These are phyloP conservation scores for Pythium grandisporangium DNA, from an alignment of 352 stramenopile species.

Conservation along the genomic window DNA sequence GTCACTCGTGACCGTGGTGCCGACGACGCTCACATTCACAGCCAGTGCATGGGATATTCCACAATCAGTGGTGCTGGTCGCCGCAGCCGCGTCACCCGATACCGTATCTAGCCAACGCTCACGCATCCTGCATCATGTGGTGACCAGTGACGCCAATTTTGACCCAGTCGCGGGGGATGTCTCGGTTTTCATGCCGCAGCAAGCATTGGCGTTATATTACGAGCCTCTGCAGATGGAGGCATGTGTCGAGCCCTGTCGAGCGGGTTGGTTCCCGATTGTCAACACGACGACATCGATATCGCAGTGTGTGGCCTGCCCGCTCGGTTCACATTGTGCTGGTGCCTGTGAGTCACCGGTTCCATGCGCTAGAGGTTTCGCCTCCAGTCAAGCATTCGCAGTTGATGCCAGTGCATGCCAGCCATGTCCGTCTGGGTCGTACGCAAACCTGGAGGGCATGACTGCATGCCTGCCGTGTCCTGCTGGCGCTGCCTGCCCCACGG, in stretches of 20 bases:
- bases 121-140: constrained; percentile 21
- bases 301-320: constrained; percentile 33
- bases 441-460: constrained; percentile 16
- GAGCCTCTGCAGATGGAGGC: constrained; percentile 32
- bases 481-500: constrained; percentile 4
- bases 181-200: constrained; percentile 24
- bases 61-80: constrained; percentile 20
- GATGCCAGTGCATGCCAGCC: constrained; percentile 14
- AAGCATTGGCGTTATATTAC: constrained; percentile 38
- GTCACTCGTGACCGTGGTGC: constrained; percentile 16
- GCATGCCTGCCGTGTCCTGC: constrained; percentile 17
- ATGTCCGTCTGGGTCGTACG: constrained; percentile 37
- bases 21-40: constrained; percentile 25
- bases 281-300: constrained; percentile 21
- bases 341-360: constrained; percentile 23
- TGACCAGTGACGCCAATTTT: constrained; percentile 35
- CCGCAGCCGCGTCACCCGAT: not conserved
- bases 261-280: constrained; percentile 36
- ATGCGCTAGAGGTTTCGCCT: constrained; percentile 34
- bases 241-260: constrained; percentile 35
- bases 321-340: constrained; percentile 37
- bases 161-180: constrained; percentile 12
- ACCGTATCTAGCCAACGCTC: constrained; percentile 4
- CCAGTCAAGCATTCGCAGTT: constrained; percentile 17
- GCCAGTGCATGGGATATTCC: constrained; percentile 22